Percentiles rank a stretch among this genome's conserved stretches.
Evolutionary conservation across 2,329 filamentous ascomycete genomes (phyloP).

Genomic region (Xylaria sp.): DNA sequence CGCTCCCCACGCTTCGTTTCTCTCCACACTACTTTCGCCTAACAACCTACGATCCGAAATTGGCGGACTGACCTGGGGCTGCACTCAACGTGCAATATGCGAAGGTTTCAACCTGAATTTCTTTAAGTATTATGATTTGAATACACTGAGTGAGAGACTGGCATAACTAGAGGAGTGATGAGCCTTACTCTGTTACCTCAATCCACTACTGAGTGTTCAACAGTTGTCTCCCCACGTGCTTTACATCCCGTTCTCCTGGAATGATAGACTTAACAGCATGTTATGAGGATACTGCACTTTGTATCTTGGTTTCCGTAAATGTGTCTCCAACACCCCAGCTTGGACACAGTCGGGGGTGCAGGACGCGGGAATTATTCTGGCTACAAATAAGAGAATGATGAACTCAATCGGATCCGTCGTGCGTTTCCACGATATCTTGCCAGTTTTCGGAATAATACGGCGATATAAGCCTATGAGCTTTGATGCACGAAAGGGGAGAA

Average conservation of each 20-base stretch:
- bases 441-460: neutral
- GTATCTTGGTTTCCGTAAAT: neutral
- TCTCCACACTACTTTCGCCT: neutral
- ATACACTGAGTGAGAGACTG: neutral
- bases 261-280: neutral
- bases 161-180: neutral
- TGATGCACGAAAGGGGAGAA: neutral
- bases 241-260: neutral
- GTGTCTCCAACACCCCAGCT: constrained; percentile 1
- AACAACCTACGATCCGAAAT: constrained; percentile 7
- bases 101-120: neutral
- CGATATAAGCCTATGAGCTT: neutral
- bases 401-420: neutral
- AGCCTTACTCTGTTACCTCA: constrained; percentile 15
- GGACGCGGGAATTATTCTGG: neutral
- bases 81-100: neutral
- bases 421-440: neutral
- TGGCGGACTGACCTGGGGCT: neutral
- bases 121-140: neutral
- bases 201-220: constrained; percentile 4
- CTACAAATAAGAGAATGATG: neutral
- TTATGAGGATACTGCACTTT: neutral
- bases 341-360: constrained; percentile 8
- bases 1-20: constrained; percentile 19
- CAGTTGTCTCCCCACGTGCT: constrained; percentile 3